Evolutionary conservation across 176 grass and related monocot genomes (phyloP).

Genomic region (Triticum urartu): DNA sequence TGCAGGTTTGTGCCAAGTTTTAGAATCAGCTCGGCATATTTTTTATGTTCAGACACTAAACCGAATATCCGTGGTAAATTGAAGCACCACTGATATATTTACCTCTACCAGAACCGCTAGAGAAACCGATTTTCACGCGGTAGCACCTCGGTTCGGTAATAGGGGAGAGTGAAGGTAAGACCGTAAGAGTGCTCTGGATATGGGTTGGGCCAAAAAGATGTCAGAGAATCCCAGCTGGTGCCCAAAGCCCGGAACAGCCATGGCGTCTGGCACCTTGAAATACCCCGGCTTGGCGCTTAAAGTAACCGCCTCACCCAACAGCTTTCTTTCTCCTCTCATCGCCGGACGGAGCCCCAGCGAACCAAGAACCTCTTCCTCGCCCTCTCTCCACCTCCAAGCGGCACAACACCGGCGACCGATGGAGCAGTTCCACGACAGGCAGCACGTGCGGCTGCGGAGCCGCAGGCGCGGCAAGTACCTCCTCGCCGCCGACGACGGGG

Average conservation of each 20-base stretch:
- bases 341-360: not conserved
- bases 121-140: no score
- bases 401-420: not conserved
- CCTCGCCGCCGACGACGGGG: slow-evolving; percentile 13
- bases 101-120: no score
- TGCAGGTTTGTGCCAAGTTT: no score
- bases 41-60: no score
- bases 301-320: not conserved
- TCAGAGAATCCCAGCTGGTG: no score
- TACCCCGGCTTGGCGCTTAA: not conserved
- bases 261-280: not conserved
- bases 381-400: not conserved
- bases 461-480: not conserved
- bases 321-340: not conserved
- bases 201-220: not conserved
- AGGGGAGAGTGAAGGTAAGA: no score
- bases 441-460: slow-evolving; percentile 19
- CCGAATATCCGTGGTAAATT: no score
- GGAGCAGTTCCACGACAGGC: not conserved
- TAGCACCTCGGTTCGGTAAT: no score
- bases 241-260: no score
- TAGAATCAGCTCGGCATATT: no score
- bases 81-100: no score
- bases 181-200: no score
- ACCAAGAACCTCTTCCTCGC: not conserved